A percentile compares a stretch with the other conserved stretches of the same genome.
Evolutionary conservation across 129 eudicot genomes (phyloP).

Genomic region (Sambucus nigra): DNA sequence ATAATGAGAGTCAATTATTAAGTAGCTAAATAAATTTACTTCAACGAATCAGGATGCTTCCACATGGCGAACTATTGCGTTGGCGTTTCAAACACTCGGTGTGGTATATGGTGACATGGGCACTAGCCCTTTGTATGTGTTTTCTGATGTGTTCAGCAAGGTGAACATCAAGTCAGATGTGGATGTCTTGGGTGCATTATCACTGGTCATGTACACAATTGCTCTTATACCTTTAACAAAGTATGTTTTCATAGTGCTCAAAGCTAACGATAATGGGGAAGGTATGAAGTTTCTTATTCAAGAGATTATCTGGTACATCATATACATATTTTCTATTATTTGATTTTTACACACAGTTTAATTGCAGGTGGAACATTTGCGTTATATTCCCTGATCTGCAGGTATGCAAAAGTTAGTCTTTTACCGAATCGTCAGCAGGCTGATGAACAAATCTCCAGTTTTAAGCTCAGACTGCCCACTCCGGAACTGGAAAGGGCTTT

Average conservation of each 20-base stretch:
- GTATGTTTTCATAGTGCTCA: constrained; percentile 82
- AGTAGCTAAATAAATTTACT: background rate
- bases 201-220: constrained; percentile 85
- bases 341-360: constrained; percentile 5
- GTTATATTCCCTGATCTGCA: constrained; percentile 69
- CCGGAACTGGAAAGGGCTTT: constrained; percentile 91
- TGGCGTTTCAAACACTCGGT: constrained; percentile 97
- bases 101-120: constrained; percentile 99
- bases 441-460: constrained; percentile 86
- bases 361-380: constrained; percentile 97
- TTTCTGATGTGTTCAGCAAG: constrained; percentile 88
- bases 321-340: background rate
- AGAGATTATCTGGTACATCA: background rate
- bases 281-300: constrained; percentile 30
- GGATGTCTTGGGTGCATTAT: constrained; percentile 79
- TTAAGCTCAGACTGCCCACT: constrained; percentile 77
- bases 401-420: constrained; percentile 85
- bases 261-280: constrained; percentile 94
- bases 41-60: constrained; percentile 53
- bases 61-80: constrained; percentile 58
- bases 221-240: constrained; percentile 79
- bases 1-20: too few relatives aligned
- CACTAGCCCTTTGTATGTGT: constrained; percentile 90
- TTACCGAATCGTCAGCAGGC: constrained; percentile 86
- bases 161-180: constrained; percentile 66